These are phyloP conservation scores for Geotrichum histeridarum DNA, from an alignment of 1,139 yeast genomes.

Conservation along the genomic window DNA sequence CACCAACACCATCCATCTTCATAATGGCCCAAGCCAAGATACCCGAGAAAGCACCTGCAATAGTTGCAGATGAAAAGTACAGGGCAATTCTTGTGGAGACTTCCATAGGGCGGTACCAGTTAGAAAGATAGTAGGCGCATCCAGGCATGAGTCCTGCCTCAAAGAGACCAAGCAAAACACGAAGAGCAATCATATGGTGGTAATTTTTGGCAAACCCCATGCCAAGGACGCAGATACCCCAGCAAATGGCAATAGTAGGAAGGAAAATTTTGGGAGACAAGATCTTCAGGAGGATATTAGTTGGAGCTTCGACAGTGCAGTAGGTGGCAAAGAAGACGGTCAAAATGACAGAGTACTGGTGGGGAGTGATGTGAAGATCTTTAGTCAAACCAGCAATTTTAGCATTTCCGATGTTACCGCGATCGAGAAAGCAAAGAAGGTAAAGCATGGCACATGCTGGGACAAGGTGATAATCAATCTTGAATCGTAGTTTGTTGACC, in stretches of 20 bases:
- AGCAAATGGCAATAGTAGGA: slow-evolving; percentile 49
- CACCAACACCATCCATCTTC: slow-evolving; percentile 32
- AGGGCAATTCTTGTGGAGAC: slow-evolving; percentile 51
- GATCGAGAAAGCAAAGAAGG: slow-evolving; percentile 55
- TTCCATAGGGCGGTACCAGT: slow-evolving; percentile 35
- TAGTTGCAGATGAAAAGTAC: slow-evolving; percentile 45
- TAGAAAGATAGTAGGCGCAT: slow-evolving; percentile 34
- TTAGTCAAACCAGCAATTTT: slow-evolving; percentile 53
- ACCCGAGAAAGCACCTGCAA: slow-evolving; percentile 38
- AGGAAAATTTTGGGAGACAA: slow-evolving; percentile 42
- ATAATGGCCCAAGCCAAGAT: slow-evolving; percentile 39
- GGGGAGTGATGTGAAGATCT: slow-evolving; percentile 48
- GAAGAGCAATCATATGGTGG: slow-evolving; percentile 27
- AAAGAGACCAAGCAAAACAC: slow-evolving; percentile 34
- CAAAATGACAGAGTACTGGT: slow-evolving; percentile 52
- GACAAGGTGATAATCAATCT: slow-evolving; percentile 51
- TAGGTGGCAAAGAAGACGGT: slow-evolving; percentile 59
- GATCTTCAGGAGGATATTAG: slow-evolving; percentile 45
- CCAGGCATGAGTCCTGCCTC: slow-evolving; percentile 33
- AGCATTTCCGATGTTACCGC: slow-evolving; percentile 59
- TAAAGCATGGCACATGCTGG: slow-evolving; percentile 55
- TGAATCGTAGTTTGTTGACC: slow-evolving; percentile 39
- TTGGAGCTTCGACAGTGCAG: slow-evolving; percentile 55
- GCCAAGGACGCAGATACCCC: slow-evolving; percentile 57
- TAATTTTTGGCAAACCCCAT: slow-evolving; percentile 47